Percentiles rank a stretch among this genome's conserved stretches.
These are phyloP conservation scores for Sicyos baderoa DNA, from an alignment of 306 rosid species.

Conservation along the genomic window DNA sequence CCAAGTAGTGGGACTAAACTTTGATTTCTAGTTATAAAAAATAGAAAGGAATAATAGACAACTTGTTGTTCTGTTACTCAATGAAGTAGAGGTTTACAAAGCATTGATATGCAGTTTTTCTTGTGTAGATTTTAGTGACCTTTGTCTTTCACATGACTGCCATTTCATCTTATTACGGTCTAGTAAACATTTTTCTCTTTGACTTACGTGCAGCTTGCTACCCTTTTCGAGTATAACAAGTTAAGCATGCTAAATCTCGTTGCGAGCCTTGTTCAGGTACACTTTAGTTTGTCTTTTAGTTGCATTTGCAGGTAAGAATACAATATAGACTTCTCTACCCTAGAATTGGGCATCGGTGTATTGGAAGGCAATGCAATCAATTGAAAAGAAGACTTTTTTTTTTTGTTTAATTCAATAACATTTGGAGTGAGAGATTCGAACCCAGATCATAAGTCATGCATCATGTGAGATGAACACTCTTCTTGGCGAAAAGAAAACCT, in stretches of 20 bases:
- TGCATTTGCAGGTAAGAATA: constrained; percentile 16
- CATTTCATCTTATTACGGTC: neutral
- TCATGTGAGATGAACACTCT: too few relatives aligned
- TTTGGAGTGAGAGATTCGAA: too few relatives aligned
- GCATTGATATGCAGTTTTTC: neutral
- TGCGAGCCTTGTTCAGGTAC: constrained; percentile 72
- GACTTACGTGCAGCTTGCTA: constrained; percentile 55
- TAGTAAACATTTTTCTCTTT: neutral
- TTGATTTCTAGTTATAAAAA: too few relatives aligned
- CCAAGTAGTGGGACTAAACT: too few relatives aligned
- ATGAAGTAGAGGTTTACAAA: neutral
- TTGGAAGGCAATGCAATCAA: neutral
- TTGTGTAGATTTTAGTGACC: neutral
- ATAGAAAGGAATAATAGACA: neutral
- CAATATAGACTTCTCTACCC: constrained; percentile 19
- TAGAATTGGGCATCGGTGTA: neutral
- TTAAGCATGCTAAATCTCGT: constrained; percentile 90
- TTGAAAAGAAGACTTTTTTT: neutral
- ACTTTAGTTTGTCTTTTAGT: constrained; percentile 19
- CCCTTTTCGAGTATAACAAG: constrained; percentile 76
- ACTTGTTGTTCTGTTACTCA: neutral
- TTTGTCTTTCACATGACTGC: neutral
- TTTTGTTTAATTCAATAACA: too few relatives aligned
- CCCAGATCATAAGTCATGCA: too few relatives aligned
- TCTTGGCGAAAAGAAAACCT: neutral